phyloP scores from a whole-genome alignment of 306 rosid species.

The Casuarina cunninghamiana region DNA sequence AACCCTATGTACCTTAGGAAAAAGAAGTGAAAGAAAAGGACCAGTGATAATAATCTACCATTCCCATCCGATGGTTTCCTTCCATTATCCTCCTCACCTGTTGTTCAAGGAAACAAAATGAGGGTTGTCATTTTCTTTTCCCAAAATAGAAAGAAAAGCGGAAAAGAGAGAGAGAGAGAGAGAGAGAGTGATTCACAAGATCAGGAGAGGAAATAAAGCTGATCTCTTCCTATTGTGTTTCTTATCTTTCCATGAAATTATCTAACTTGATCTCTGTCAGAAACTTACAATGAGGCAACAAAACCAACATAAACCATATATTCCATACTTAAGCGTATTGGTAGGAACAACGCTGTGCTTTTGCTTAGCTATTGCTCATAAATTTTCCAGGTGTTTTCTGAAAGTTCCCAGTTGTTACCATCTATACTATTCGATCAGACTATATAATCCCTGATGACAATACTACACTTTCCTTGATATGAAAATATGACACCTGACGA shows the following conservation, averaged over 20 bases:
- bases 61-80: constrained; percentile 99
- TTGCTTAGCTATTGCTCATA: neutral
- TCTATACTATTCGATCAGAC: neutral
- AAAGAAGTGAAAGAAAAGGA: constrained; percentile 28
- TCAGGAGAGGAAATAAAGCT: neutral
- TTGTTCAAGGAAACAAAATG: constrained; percentile 9
- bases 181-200: neutral
- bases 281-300: neutral
- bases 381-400: neutral
- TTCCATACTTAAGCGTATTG: neutral
- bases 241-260: neutral
- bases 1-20: constrained; percentile 26
- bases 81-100: constrained; percentile 98
- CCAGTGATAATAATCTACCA: constrained; percentile 63
- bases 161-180: neutral
- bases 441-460: neutral
- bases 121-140: neutral
- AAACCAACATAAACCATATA: neutral
- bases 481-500: neutral
- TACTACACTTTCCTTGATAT: neutral
- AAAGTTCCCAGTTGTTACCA: neutral
- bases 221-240: neutral
- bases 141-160: too few relatives aligned
- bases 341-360: neutral
- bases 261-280: neutral